A percentile compares a stretch with the other conserved stretches of the same genome.
Conservation (phyloP, 306 rosid genomes). For the Casuarina cunninghamiana region DNA sequence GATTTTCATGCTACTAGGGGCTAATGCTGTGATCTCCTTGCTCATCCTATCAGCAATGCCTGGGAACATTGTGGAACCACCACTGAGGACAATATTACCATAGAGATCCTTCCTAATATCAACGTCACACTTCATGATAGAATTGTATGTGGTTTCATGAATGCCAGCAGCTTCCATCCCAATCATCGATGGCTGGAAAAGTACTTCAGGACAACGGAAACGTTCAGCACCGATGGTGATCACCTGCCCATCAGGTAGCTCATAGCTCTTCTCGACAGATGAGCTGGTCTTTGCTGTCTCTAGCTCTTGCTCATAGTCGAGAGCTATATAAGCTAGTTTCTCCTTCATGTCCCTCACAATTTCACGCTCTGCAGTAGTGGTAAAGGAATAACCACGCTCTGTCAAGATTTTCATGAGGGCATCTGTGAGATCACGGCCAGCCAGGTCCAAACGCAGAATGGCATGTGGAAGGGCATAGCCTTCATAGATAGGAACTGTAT, state of each 20-base stretch:
- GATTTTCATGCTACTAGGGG: slow-evolving; percentile 96
- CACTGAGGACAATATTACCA: slow-evolving; percentile 91
- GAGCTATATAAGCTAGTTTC: slow-evolving; percentile 87
- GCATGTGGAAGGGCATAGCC: slow-evolving; percentile 99
- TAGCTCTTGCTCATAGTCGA: slow-evolving; percentile 91
- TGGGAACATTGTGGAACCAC: slow-evolving; percentile 95
- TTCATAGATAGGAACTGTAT: slow-evolving; percentile 97
- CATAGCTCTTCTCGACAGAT: slow-evolving; percentile 89
- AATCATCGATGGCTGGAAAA: slow-evolving; percentile 97
- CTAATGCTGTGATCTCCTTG: slow-evolving; percentile 91
- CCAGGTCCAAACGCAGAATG: slow-evolving; percentile 91
- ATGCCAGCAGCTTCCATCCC: slow-evolving; percentile 97
- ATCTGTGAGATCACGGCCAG: slow-evolving; percentile 97
- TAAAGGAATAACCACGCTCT: slow-evolving; percentile 99
- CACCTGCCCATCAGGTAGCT: slow-evolving; percentile 96
- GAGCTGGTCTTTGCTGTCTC: slow-evolving; percentile 89
- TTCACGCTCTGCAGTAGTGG: slow-evolving; percentile 95
- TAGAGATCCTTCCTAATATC: slow-evolving; percentile 95
- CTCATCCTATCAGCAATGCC: slow-evolving; percentile 99
- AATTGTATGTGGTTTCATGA: slow-evolving; percentile 94
- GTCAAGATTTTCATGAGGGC: slow-evolving; percentile 93
- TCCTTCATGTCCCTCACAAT: slow-evolving; percentile 95
- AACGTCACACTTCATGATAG: slow-evolving; percentile 99
- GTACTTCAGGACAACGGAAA: slow-evolving; percentile 97
- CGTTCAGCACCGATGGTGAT: slow-evolving; percentile 91